These are phyloP conservation scores for Solanum tacnaense DNA, from an alignment of 257 asterid species.

Conservation along the genomic window DNA sequence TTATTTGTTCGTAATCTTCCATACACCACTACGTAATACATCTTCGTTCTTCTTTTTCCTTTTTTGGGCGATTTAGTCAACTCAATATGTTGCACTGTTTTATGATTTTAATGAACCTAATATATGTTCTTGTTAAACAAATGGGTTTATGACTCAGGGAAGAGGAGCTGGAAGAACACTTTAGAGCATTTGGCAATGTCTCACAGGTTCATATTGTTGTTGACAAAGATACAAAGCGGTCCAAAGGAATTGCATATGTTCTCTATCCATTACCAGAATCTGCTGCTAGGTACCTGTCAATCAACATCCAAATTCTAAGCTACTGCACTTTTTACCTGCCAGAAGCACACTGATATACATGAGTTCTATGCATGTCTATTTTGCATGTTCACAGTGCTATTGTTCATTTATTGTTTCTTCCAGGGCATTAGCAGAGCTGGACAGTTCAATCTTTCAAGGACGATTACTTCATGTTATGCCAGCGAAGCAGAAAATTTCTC, in stretches of 20 bases:
- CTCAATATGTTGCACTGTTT: not conserved
- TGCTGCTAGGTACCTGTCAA: constrained; percentile 60
- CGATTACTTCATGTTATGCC: constrained; percentile 87
- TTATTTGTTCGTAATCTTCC: constrained; percentile 84
- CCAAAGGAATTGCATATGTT: constrained; percentile 81
- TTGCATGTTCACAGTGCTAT: not conserved
- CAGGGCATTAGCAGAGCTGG: constrained; percentile 86
- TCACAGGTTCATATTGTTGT: constrained; percentile 79
- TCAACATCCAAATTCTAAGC: not conserved
- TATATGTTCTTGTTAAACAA: not conserved
- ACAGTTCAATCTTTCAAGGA: constrained; percentile 79
- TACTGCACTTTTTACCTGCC: not conserved
- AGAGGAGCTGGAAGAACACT: constrained; percentile 71
- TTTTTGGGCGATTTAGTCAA: not conserved
- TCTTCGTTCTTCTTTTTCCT: not conserved
- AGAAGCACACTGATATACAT: not conserved
- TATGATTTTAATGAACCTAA: not conserved
- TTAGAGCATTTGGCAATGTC: constrained; percentile 54
- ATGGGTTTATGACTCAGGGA: constrained; percentile 35
- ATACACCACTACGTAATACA: constrained; percentile 65
- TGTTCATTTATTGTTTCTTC: not conserved
- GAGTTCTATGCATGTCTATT: not conserved
- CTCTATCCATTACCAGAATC: constrained; percentile 72
- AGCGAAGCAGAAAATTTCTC: constrained; percentile 49
- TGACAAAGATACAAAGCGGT: constrained; percentile 79